These are phyloP conservation scores for Rhododendron williamsianum DNA, from an alignment of 148 eudicot genomes.

Conservation along the genomic window DNA sequence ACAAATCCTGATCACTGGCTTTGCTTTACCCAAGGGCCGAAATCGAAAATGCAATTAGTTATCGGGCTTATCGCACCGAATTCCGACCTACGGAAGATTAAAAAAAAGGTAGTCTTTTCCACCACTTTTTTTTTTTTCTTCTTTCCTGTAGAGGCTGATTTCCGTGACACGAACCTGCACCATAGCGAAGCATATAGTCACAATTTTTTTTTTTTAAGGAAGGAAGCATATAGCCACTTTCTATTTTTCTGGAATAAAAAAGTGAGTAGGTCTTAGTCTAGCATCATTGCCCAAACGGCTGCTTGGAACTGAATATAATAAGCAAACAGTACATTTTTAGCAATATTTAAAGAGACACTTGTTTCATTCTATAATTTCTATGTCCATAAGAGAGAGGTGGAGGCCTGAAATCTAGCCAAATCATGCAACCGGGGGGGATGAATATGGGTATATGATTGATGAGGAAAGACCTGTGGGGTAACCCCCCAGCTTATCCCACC, in stretches of 20 bases:
- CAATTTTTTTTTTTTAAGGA: not conserved
- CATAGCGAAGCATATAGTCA: not conserved
- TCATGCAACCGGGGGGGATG: not conserved
- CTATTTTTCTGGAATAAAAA: not conserved
- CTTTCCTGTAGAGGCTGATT: not conserved
- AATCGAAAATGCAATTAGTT: not conserved
- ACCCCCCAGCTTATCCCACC: not conserved
- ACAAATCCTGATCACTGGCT: not conserved
- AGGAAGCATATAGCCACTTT: not conserved
- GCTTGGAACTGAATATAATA: not conserved
- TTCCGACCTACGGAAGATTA: not conserved
- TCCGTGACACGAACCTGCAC: not conserved
- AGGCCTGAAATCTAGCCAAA: not conserved
- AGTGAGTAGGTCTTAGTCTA: not conserved
- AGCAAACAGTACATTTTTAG: not conserved
- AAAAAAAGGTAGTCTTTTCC: not conserved
- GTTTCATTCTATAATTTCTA: not conserved
- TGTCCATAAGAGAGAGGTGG: not conserved
- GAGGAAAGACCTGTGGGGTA: conserved; percentile 8
- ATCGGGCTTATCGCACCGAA: not conserved
- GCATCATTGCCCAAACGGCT: not conserved
- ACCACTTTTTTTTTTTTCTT: not conserved
- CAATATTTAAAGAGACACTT: not conserved
- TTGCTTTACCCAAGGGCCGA: not conserved
- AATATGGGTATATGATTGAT: not conserved